Evolutionary conservation across 192 early-diverging fungal species (phyloP), one percentile per base, ranked within the genome.

Genomic region (Thamnidium elegans): DNA sequence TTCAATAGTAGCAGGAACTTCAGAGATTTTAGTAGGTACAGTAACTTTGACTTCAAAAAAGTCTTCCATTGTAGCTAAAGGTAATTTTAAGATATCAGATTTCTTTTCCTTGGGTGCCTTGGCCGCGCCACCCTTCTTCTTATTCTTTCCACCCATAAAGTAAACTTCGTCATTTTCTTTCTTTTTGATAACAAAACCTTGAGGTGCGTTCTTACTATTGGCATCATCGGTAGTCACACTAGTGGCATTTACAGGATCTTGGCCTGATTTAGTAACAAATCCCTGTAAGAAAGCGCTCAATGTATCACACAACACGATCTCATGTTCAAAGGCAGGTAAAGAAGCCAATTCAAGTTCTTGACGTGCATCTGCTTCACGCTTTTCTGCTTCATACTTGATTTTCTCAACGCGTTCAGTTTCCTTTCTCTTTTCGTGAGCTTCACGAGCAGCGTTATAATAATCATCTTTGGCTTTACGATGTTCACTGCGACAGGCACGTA

Each of bases 311-410:
- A 79, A 83, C 72, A 77, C 67, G 70, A 98, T 95, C 72, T 98
- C 95, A 68, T 84, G 81, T 48, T 85, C 77, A 78, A 85, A 98
- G 13, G 95, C 94, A 17, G 92, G 92, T 20, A 91, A 75, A 55
- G 92, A 88, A 44, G 95, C 95, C 54, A 87, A 78, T 68, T 96
- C 95, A 46, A 85, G 85, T 73, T 93, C 90, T 63, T 86, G 76
- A 71, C 88, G 83, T 8, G 89, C 89, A 50, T 83, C 66, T 45
- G 76, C 85, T 62, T 84, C 63, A n/a, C 88, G 83, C 67, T 87
- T 83, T 65, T 86, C 85, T 61, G 84, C 81, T 65, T 84, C 79
- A 64, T 86, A 81, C 62, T 84, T 83, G 66, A 87, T 80, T 66
- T 86, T 82, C 46, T 78, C 77, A 59, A 84, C 78, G 69, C 86